Conservation (phyloP, 768 basidiomycete species). For the Tulasnella calospora region DNA sequence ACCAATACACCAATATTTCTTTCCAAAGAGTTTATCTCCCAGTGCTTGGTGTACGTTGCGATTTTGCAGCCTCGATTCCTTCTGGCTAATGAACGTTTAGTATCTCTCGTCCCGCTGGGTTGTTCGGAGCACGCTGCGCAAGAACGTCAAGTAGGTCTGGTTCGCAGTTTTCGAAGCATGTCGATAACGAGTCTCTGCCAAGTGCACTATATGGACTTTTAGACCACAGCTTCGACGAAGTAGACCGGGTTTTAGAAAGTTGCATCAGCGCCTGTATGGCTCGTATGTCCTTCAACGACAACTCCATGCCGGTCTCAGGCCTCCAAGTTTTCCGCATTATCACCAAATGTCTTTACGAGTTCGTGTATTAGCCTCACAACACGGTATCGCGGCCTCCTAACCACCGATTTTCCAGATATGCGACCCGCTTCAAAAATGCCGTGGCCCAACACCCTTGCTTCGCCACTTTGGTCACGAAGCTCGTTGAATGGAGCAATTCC, state of each 20-base stretch:
- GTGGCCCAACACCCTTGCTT: slow-evolving; percentile 47
- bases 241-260: neutral
- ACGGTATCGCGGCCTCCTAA: neutral
- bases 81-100: slow-evolving; percentile 33
- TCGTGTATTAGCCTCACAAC: slow-evolving; percentile 29
- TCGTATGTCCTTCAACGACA: neutral
- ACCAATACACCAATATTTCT: slow-evolving; percentile 43
- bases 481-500: slow-evolving; percentile 45
- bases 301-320: slow-evolving; percentile 42
- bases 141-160: neutral
- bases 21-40: slow-evolving; percentile 57
- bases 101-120: slow-evolving; percentile 45
- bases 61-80: neutral
- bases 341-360: slow-evolving; percentile 51
- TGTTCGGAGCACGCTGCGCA: neutral
- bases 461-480: slow-evolving; percentile 40
- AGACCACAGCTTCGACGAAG: slow-evolving; percentile 1
- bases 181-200: too few species aligned
- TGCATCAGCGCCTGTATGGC: neutral
- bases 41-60: slow-evolving; percentile 45
- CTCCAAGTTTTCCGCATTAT: slow-evolving; percentile 46
- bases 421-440: slow-evolving; percentile 57
- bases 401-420: slow-evolving; percentile 39
- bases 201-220: neutral
- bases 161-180: neutral